Percentiles rank a stretch among this genome's conserved stretches.
Evolutionary conservation across 306 rosid genomes (phyloP).

Genomic region (Castanospermum australe): DNA sequence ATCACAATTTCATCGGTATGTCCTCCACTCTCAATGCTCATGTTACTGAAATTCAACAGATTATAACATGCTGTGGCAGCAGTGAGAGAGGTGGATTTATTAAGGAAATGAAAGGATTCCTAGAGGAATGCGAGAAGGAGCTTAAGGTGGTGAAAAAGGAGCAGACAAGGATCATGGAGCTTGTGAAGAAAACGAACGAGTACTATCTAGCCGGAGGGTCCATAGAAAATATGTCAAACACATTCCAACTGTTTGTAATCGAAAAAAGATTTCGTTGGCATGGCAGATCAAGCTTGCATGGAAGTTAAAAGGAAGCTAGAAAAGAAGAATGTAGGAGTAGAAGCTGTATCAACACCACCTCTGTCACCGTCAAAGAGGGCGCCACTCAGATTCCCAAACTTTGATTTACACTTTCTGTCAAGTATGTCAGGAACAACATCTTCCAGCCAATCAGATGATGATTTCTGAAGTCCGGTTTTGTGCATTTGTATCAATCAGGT

Average conservation of each 20-base stretch:
- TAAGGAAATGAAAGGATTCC: conserved; percentile 60
- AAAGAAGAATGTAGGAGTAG: conserved; percentile 40
- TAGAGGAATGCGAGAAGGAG: conserved; percentile 71
- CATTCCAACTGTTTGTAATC: conserved; percentile 61
- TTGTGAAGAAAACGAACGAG: conserved; percentile 67
- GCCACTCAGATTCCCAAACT: conserved; percentile 40
- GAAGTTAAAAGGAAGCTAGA: conserved; percentile 48
- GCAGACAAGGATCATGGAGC: conserved; percentile 53
- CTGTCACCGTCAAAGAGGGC: conserved; percentile 47
- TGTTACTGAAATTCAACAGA: conserved; percentile 45
- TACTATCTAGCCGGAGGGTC: conserved; percentile 62
- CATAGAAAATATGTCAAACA: conserved; percentile 44
- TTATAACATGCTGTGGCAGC: conserved; percentile 38
- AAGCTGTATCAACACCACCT: conserved; percentile 40
- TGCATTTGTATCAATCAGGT: conserved; percentile 22
- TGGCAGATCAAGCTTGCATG: conserved; percentile 57
- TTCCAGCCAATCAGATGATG: conserved; percentile 61
- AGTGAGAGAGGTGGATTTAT: conserved; percentile 49
- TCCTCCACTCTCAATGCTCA: conserved; percentile 42
- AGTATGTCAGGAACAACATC: conserved; percentile 37
- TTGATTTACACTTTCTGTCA: conserved; percentile 46
- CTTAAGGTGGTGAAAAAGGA: conserved; percentile 60
- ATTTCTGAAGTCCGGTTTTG: conserved; percentile 38
- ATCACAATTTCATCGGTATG: conserved; percentile 42
- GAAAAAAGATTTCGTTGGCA: conserved; percentile 67